phyloP scores from a whole-genome alignment of 768 basidiomycete species.

The Leccinum uliginosum region DNA sequence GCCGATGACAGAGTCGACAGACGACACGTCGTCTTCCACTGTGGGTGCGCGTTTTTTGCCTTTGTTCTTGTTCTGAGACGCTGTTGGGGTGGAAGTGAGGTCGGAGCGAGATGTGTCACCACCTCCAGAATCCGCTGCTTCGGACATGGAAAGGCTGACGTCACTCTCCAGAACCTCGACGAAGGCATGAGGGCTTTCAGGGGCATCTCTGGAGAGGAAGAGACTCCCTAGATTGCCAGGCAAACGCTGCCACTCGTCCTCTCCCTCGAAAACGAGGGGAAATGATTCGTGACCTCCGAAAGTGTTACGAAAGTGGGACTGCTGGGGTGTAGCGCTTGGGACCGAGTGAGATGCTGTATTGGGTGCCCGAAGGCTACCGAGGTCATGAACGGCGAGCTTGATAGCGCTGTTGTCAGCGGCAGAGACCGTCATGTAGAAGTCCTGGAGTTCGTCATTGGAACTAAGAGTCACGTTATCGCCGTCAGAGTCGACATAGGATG shows the following conservation, averaged over 20 bases:
- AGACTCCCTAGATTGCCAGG: conserved; percentile 39
- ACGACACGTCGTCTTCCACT: conserved; percentile 33
- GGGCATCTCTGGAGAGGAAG: conserved; percentile 31
- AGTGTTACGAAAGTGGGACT: conserved; percentile 52
- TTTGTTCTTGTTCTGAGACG: conserved; percentile 46
- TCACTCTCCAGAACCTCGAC: conserved; percentile 53
- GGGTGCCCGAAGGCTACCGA: conserved; percentile 36
- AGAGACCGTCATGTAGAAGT: conserved; percentile 49
- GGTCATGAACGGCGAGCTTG: conserved; percentile 63
- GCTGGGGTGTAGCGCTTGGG: conserved; percentile 30
- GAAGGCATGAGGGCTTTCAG: conserved; percentile 56
- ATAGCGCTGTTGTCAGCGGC: conserved; percentile 29
- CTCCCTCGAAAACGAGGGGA: conserved; percentile 43
- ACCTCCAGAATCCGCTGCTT: conserved; percentile 28
- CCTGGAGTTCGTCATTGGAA: conserved; percentile 72
- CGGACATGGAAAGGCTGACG: conserved; percentile 29
- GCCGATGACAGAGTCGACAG: conserved; percentile 39
- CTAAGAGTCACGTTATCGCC: conserved; percentile 75
- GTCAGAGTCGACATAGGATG: conserved; percentile 70
- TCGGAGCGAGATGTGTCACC: conserved; percentile 31
- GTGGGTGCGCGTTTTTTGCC: conserved; percentile 29
- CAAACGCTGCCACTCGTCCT: conserved; percentile 65
- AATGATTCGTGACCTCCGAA: conserved; percentile 49
- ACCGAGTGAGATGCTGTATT: conserved; percentile 30
- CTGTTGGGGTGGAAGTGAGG: conserved; percentile 13